Conservation (phyloP, 805 yeast genomes). For the Myxozyma nipponensis region DNA sequence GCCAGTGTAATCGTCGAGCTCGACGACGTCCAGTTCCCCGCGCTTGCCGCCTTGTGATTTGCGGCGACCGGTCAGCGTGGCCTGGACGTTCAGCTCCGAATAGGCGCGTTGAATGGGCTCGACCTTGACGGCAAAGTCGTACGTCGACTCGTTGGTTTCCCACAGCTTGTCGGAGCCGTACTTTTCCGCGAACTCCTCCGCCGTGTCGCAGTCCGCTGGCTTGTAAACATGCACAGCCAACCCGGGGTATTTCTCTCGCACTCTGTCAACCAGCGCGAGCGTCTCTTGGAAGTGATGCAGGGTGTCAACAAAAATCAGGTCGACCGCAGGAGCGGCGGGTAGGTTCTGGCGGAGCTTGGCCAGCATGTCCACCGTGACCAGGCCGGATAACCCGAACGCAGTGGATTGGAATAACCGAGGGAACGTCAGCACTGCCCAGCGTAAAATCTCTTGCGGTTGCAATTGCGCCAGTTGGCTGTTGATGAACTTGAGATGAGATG, state of each 20-base stretch:
- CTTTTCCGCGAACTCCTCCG: constrained; percentile 56
- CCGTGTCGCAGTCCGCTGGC: constrained; percentile 57
- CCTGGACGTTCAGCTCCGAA: constrained; percentile 63
- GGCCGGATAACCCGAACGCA: constrained; percentile 90
- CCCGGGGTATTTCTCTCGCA: constrained; percentile 54
- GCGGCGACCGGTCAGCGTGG: constrained; percentile 89
- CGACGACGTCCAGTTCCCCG: constrained; percentile 65
- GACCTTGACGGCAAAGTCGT: constrained; percentile 84
- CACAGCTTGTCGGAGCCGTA: constrained; percentile 72
- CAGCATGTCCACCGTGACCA: constrained; percentile 81
- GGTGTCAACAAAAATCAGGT: constrained; percentile 83
- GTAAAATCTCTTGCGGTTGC: constrained; percentile 66
- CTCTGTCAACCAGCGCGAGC: constrained; percentile 58
- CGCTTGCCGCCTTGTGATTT: constrained; percentile 87
- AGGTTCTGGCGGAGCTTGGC: constrained; percentile 45
- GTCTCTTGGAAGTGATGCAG: constrained; percentile 96
- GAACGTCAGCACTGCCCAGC: constrained; percentile 80
- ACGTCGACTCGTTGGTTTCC: constrained; percentile 74
- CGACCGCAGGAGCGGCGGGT: constrained; percentile 46
- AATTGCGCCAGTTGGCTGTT: constrained; percentile 56
- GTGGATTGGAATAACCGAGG: constrained; percentile 86
- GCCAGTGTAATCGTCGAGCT: constrained; percentile 64
- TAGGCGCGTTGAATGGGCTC: constrained; percentile 91
- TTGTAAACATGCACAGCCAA: constrained; percentile 58
- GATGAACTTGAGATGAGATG: constrained; percentile 59